These are phyloP conservation scores for Cercophora newfieldiana DNA, from an alignment of 495 filamentous ascomycete species.

Conservation along the genomic window DNA sequence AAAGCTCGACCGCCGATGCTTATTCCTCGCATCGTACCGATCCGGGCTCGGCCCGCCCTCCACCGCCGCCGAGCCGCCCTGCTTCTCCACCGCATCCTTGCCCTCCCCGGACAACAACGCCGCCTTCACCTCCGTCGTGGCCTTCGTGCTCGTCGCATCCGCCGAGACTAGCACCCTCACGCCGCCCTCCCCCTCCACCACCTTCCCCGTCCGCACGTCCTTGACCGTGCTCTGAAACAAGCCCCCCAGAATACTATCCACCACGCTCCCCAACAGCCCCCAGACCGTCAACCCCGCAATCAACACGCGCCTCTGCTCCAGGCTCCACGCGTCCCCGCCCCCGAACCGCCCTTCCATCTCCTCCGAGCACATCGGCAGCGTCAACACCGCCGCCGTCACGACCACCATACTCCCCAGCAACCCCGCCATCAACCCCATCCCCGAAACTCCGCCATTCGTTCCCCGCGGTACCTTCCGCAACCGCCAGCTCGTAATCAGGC, in stretches of 20 bases:
- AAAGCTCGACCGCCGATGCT: constrained; percentile 48
- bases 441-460: constrained; percentile 89
- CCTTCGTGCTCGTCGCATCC: constrained; percentile 21
- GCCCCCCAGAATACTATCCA: constrained; percentile 86
- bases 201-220: constrained; percentile 77
- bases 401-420: constrained; percentile 72
- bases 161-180: constrained; percentile 60
- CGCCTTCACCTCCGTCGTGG: constrained; percentile 41
- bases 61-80: constrained; percentile 24
- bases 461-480: constrained; percentile 77
- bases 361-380: constrained; percentile 68
- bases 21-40: constrained; percentile 45
- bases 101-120: constrained; percentile 37
- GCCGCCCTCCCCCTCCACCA: constrained; percentile 87
- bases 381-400: constrained; percentile 60
- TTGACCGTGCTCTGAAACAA: constrained; percentile 84
- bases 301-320: constrained; percentile 53
- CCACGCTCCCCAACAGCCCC: constrained; percentile 73
- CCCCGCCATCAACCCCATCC: constrained; percentile 70
- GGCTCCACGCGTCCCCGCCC: constrained; percentile 44
- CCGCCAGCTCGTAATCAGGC: constrained; percentile 81
- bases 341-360: constrained; percentile 34
- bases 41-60: constrained; percentile 28
- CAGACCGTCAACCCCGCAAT: constrained; percentile 63
- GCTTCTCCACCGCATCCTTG: constrained; percentile 37